Evolutionary conservation across 495 filamentous ascomycete genomes (phyloP).

Genomic region (Hypoxylon subgilvum): DNA sequence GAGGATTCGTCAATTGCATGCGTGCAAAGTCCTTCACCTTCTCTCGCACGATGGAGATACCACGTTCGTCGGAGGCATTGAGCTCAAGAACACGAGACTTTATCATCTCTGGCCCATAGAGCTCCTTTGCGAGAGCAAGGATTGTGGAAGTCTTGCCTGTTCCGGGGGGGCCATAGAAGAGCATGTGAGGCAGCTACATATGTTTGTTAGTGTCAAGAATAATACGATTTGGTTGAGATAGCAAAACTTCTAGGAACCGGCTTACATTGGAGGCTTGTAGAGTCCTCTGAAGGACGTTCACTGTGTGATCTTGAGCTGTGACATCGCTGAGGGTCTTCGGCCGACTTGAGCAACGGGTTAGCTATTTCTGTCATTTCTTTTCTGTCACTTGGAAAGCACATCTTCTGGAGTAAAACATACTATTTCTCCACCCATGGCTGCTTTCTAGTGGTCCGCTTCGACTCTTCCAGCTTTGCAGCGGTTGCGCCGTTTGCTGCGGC

Average conservation of each 20-base stretch:
- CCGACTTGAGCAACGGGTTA: constrained; percentile 64
- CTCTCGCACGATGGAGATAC: constrained; percentile 94
- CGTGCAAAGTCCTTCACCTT: constrained; percentile 98
- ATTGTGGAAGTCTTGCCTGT: constrained; percentile 99
- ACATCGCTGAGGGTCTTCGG: constrained; percentile 94
- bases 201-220: constrained; percentile 1
- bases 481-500: constrained; percentile 66
- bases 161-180: constrained; percentile 97
- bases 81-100: constrained; percentile 94
- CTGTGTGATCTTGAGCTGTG: constrained; percentile 96
- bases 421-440: constrained; percentile 99
- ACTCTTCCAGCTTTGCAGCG: constrained; percentile 55
- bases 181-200: constrained; percentile 92
- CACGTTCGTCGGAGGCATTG: constrained; percentile 98
- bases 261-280: constrained; percentile 90
- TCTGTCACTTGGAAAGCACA: neutral
- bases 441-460: constrained; percentile 66
- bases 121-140: constrained; percentile 91
- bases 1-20: constrained; percentile 86
- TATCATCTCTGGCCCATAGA: constrained; percentile 94
- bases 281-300: constrained; percentile 87
- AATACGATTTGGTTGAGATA: neutral
- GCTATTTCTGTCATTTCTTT: neutral
- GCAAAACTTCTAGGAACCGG: neutral
- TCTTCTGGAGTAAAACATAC: constrained; percentile 56